Evolutionary conservation across 331 rosid genomes (phyloP).

Genomic region (Erythrophleum ivorense): DNA sequence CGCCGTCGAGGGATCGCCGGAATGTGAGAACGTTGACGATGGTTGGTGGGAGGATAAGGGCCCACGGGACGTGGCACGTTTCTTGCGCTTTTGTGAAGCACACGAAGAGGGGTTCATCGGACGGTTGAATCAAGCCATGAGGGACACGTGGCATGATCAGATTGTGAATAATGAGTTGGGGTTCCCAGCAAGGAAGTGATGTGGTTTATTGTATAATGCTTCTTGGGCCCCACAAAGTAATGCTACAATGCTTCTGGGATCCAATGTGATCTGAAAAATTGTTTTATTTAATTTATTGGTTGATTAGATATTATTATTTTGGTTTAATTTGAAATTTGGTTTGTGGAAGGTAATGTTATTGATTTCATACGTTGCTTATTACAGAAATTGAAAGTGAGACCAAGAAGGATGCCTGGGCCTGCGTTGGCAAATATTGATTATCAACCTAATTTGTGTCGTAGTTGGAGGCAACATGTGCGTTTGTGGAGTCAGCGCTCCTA

Average conservation of each 20-base stretch:
- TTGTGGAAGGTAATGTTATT: background rate
- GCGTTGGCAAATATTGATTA: too few relatives aligned
- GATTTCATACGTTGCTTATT: background rate
- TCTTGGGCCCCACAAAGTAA: constrained; percentile 24
- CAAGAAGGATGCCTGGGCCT: too few relatives aligned
- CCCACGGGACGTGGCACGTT: constrained; percentile 46
- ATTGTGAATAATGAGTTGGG: constrained; percentile 56
- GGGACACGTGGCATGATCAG: constrained; percentile 57
- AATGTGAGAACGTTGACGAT: constrained; percentile 17
- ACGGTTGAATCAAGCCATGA: constrained; percentile 65
- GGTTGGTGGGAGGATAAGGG: constrained; percentile 57
- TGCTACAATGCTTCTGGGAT: background rate
- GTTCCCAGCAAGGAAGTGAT: constrained; percentile 38
- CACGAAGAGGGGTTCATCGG: constrained; percentile 60
- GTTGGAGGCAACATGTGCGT: too few relatives aligned
- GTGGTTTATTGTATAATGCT: constrained; percentile 36
- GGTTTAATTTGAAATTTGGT: background rate
- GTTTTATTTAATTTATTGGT: background rate
- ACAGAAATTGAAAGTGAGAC: background rate
- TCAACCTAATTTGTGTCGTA: too few relatives aligned
- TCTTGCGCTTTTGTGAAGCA: constrained; percentile 49
- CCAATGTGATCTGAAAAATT: too few relatives aligned
- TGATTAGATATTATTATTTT: too few relatives aligned
- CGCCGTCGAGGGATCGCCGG: background rate
- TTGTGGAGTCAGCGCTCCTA: too few relatives aligned